Evolutionary conservation across 148 eudicot species (phyloP), one percentile per base, ranked within the genome.

Genomic region (Rhododendron molle): DNA sequence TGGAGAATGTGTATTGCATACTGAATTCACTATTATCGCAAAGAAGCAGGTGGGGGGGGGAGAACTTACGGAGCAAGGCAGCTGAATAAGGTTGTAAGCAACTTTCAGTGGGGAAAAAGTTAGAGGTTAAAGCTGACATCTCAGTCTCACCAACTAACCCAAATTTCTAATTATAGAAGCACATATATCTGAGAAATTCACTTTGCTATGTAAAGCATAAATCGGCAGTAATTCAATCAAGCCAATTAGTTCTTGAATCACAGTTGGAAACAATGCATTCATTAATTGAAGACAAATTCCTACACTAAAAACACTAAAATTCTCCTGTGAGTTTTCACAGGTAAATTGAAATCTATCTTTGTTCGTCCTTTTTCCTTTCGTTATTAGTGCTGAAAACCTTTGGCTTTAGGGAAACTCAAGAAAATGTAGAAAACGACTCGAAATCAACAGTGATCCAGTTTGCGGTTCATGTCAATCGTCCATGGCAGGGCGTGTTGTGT

Each of bases 401-500:
- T 40, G 14, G 7, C 13, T 11, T 9, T 2, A 34, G 15, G 78
- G 65, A 43, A 83, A 72, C 49, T 54, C 85, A 28, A 47, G 69
- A 74, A 47, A 38, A 28, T 44, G 60, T n/a, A 54, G 58, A 13
- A 1, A 72, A 81, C 28, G 12, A 50, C n/a, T 34, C 23, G 12
- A 23, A 18, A 21, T 16, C 40, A 50, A 20, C 6, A 4, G 60
- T 30, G 40, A 83, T 73, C 62, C 82, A 36, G 30, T 82, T 7
- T 11, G n/a, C 21, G 15, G 14, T 43, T 76, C 47, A 4, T 23
- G 43, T 90, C 86, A 90, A 13, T 88, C 93, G 26, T 80, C 90
- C 1, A 90, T 86, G 7, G 93, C 83, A 56, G 86, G 87, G 12
- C 83, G 89, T 0, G 93, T 96, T 23, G 88, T 90, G 56, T 91